Base-by-base conservation (phyloP, 805 yeast genomes). In the Lipomyces lipofer region DNA sequence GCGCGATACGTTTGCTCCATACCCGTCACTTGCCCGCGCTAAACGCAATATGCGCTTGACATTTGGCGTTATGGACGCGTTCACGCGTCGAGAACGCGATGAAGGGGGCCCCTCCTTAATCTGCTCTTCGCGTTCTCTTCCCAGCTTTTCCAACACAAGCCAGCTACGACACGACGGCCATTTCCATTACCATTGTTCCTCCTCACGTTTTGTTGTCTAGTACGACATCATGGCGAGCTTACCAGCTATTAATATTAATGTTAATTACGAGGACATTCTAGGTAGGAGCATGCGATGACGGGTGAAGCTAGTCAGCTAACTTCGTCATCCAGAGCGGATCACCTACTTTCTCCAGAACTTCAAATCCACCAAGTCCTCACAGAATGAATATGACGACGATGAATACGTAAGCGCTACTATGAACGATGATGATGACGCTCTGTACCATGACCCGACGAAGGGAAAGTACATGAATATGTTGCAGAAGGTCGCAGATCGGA, bases 401-500 rank as follows among this genome's bases (percentile, higher is more conserved):
- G n/a, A n/a, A n/a, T 10, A 21, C 42, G 54, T 62, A 33, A 55
- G 52, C 5, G 43, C 57, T 24, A 65, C n/a, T n/a, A n/a, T n/a
- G n/a, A 55, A 28, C 42, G 59, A 54, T 24, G 57, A 66, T 15
- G 51, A 22, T 3, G 58, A 58, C 27, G 68, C 55, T 21, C 50
- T 71, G 13, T 74, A 70, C 43, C 65, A 66, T 33, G 85, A 84
- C 30, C 84, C 86, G 12, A 46, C 21, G 46, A 49, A 56, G 44
- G 57, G 59, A 22, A 94, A 94, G 69, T 94, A 94, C 72, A 74
- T 86, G 83, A 75, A 73, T 29, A 62, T 86, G 4, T 74, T 94
- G 43, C 96, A 89, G 67, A 75, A 82, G 62, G 78, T 94, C 29
- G 90, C 97, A 55, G 89, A 95, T 69, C 81, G 99, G 66, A 90